Evolutionary conservation across 257 asterid genomes (phyloP).

Genomic region (Avicennia marina): DNA sequence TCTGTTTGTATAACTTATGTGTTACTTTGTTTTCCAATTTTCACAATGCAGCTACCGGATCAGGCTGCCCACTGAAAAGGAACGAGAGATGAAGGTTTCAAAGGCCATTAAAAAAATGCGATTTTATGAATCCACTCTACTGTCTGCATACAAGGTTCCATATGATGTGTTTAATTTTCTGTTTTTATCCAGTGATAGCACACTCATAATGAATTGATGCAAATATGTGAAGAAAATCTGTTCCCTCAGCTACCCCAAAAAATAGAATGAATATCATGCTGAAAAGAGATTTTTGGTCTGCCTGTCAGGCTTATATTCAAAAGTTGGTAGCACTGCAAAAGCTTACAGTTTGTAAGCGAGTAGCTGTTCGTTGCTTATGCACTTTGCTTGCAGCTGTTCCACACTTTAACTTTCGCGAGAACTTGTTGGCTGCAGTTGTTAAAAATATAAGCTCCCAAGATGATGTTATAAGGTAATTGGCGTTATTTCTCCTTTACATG

Average conservation of each 20-base stretch:
- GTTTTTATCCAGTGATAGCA: slow-evolving; percentile 10
- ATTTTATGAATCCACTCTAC: slow-evolving; percentile 70
- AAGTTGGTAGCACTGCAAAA: slow-evolving; percentile 70
- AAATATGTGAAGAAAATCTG: neutral
- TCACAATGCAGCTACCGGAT: slow-evolving; percentile 70
- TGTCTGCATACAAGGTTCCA: slow-evolving; percentile 80
- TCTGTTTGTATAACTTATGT: slow-evolving; percentile 3
- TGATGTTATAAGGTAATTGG: slow-evolving; percentile 65
- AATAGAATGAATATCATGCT: neutral
- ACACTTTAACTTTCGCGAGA: slow-evolving; percentile 83
- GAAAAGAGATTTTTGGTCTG: slow-evolving; percentile 6
- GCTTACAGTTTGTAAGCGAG: slow-evolving; percentile 54
- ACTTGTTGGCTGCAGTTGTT: slow-evolving; percentile 68
- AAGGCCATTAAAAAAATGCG: slow-evolving; percentile 77
- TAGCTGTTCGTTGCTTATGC: slow-evolving; percentile 83
- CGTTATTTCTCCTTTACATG: slow-evolving; percentile 9
- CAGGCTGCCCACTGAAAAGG: slow-evolving; percentile 93
- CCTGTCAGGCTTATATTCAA: slow-evolving; percentile 68
- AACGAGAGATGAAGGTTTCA: slow-evolving; percentile 89
- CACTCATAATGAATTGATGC: neutral
- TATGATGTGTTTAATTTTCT: neutral
- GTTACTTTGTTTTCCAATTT: slow-evolving; percentile 18
- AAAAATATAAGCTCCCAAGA: slow-evolving; percentile 73
- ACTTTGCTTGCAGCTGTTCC: slow-evolving; percentile 82
- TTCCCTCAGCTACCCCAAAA: neutral